These are phyloP conservation scores for Aaosphaeria pasadenensis DNA, from an alignment of 2,329 filamentous ascomycete genomes.

Conservation along the genomic window DNA sequence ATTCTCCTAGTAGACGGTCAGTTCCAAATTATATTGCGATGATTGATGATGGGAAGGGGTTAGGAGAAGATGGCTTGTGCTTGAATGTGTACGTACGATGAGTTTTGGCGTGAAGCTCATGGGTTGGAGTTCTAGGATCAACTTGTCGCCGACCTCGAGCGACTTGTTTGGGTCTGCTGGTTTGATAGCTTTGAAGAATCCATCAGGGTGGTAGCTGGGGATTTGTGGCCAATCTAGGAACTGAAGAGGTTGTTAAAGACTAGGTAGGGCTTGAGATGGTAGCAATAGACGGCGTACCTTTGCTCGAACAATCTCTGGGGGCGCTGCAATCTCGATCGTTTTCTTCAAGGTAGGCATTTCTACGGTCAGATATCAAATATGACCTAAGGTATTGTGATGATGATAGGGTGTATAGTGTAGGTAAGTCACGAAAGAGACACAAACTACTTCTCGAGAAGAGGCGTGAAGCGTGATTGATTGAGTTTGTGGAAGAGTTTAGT, in stretches of 20 bases:
- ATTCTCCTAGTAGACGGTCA: slow-evolving; percentile 1
- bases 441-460: too few species aligned
- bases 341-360: too few species aligned
- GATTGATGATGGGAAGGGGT: neutral
- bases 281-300: too few species aligned
- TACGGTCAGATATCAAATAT: too few species aligned
- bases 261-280: too few species aligned
- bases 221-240: neutral
- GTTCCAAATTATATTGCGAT: neutral
- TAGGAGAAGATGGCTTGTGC: neutral
- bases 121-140: neutral
- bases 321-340: too few species aligned
- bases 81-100: slow-evolving; percentile 11
- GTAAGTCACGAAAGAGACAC: too few species aligned
- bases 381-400: too few species aligned
- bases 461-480: too few species aligned
- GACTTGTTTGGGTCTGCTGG: neutral
- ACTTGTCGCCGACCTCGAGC: neutral
- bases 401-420: too few species aligned
- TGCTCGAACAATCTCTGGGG: too few species aligned
- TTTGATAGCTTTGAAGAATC: neutral
- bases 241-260: neutral
- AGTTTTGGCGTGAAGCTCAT: neutral
- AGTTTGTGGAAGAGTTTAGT: too few species aligned
- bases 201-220: neutral